Evolutionary conservation across 2,329 filamentous ascomycete genomes (phyloP).

Genomic region (Ophiosphaerella korrae): DNA sequence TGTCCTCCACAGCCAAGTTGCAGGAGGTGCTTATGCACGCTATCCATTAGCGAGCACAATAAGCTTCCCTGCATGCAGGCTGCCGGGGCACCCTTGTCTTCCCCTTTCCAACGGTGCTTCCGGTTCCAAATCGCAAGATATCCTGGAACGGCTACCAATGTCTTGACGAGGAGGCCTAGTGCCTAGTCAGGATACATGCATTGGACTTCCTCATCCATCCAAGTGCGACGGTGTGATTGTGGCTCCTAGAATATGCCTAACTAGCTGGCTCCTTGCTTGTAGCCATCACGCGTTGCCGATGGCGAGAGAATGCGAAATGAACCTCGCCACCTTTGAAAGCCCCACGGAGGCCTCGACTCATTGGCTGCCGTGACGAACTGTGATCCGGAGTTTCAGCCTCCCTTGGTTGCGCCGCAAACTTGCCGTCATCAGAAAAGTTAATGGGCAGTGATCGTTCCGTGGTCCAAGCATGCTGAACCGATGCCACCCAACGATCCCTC

Average conservation of each 20-base stretch:
- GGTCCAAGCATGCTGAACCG: slow-evolving; percentile 23
- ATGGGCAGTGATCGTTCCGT: slow-evolving; percentile 23
- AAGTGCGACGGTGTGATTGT: slow-evolving; percentile 11
- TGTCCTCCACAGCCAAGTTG: slow-evolving; percentile 22
- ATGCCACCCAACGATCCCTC: slow-evolving; percentile 27
- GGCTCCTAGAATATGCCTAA: background rate
- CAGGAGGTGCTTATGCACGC: slow-evolving; percentile 37
- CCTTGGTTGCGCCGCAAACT: slow-evolving; percentile 21
- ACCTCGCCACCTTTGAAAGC: slow-evolving; percentile 3
- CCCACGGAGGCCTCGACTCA: slow-evolving; percentile 13
- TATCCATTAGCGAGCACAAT: slow-evolving; percentile 31
- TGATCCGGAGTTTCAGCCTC: slow-evolving; percentile 38
- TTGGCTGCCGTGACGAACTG: slow-evolving; percentile 20
- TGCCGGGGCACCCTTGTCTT: slow-evolving; percentile 22
- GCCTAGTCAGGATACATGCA: slow-evolving; percentile 26
- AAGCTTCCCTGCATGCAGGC: slow-evolving; percentile 36
- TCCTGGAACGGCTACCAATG: slow-evolving; percentile 29
- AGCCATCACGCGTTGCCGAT: slow-evolving; percentile 4
- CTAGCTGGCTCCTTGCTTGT: background rate
- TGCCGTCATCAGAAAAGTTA: slow-evolving; percentile 12
- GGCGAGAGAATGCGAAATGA: slow-evolving; percentile 23
- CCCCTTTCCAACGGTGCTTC: slow-evolving; percentile 12
- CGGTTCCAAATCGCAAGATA: slow-evolving; percentile 27
- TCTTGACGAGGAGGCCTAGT: slow-evolving; percentile 26
- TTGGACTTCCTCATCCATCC: slow-evolving; percentile 1